Percentiles rank a stretch among this genome's conserved stretches.
These are phyloP conservation scores for Cryptosporidium parvum DNA, from an alignment of 169 alveolate species.

Conservation along the genomic window DNA sequence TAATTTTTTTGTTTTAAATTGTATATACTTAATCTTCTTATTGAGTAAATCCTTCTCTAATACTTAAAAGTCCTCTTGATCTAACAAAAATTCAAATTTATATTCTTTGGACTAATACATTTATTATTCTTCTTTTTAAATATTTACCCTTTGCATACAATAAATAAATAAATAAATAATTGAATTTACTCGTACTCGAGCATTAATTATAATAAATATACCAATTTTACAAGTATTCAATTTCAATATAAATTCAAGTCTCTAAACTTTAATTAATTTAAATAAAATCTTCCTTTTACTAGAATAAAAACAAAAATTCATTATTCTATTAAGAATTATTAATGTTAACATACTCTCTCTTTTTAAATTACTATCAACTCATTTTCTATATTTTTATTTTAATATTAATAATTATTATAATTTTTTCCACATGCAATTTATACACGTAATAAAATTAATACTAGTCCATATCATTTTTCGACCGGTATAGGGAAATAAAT, in stretches of 20 bases:
- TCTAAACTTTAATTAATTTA: no score
- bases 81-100: not conserved
- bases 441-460: not conserved
- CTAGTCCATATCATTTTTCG: not conserved
- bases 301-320: not conserved
- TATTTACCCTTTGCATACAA: not conserved
- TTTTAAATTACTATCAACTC: not conserved
- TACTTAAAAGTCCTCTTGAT: not conserved
- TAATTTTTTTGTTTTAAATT: not conserved
- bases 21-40: not conserved
- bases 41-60: not conserved
- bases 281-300: not conserved
- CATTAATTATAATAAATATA: not conserved
- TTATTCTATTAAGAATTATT: not conserved
- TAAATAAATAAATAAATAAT: not conserved
- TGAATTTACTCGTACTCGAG: not conserved
- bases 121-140: not conserved
- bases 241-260: no score
- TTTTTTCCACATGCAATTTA: slow-evolving; percentile 4
- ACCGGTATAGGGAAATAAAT: slow-evolving; percentile 1
- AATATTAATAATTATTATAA: no score
- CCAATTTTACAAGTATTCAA: not conserved
- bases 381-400: not conserved
- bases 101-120: no score
- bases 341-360: not conserved